Base-by-base conservation (phyloP, 495 filamentous ascomycete genomes). In the Parmelia sp. region DNA sequence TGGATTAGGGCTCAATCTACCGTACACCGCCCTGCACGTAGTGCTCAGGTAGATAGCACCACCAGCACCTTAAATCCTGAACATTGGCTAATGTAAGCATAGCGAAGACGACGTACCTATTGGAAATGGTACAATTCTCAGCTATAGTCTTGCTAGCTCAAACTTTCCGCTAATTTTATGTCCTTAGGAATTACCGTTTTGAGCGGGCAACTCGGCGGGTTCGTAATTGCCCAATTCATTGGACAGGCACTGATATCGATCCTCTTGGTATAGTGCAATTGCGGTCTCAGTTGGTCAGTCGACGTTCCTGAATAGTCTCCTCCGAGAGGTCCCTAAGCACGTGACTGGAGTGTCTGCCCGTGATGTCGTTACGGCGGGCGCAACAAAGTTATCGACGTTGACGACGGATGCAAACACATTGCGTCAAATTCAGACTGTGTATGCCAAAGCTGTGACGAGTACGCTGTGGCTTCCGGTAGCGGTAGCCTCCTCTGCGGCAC, bases 1-100 rank as follows among this genome's bases (percentile, higher is more conserved):
- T 33, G 68, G 68, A 23, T 47, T 68, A 25, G 65, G 35, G 1
- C 47, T 70, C 25, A 47, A 70, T 17, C 33, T 65, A 23, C 65
- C 65, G 21, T 62, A 62, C 51, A 66, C 59, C 19, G 65, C 65
- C 12, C 17, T 66, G 12, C 65, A 66, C 44, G 65, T 58, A 47
- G 65, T 66, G n/a, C 55, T 66, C 7, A 37, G 42, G 63, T 65
- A 60, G 10, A 29, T 59, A 35, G 42, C 29, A 21, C 40, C 40
- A 21, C 10, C 35, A 59, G n/a, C 8, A 21, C 15, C 25, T n/a
- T 1, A 19, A n/a, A 10, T 27, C 47, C 35, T 40, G 55, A 51
- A 33, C 25, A 36, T 35, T 60, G 31, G 40, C 40, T 44, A 40
- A 40, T 19, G 10, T 42, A 36, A 36, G 35, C 35, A 36, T 39